A percentile compares a stretch with the other conserved stretches of the same genome.
Conservation (phyloP, 192 early-diverging fungal species). For the Entrophospora sp. region DNA sequence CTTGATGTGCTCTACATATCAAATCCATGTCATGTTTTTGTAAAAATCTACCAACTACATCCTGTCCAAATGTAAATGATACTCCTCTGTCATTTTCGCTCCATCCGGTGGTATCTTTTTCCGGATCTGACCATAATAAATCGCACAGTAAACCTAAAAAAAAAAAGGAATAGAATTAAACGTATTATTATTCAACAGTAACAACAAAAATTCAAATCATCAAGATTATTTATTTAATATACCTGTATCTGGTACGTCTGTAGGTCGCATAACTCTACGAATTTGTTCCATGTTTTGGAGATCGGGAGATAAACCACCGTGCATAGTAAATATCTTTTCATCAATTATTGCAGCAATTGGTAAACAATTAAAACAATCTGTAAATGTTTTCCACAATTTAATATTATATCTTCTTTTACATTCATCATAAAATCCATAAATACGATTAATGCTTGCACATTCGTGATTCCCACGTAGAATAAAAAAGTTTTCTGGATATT, state of each 20-base stretch:
- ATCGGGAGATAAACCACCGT: constrained; percentile 95
- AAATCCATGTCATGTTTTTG: constrained; percentile 96
- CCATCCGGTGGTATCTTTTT: constrained; percentile 94
- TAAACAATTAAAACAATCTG: constrained; percentile 97
- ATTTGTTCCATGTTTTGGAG: constrained; percentile 97
- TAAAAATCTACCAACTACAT: constrained; percentile 85
- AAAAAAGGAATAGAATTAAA: too few species aligned
- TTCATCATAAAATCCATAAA: constrained; percentile 99
- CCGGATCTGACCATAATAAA: constrained; percentile 95
- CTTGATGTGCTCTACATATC: constrained; percentile 97
- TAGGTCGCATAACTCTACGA: constrained; percentile 92
- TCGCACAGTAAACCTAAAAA: constrained; percentile 79
- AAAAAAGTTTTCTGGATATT: constrained; percentile 99
- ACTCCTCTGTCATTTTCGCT: constrained; percentile 96
- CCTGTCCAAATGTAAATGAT: constrained; percentile 92
- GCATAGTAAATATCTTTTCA: constrained; percentile 98
- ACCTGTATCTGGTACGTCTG: constrained; percentile 97
- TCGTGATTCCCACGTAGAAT: constrained; percentile 98
- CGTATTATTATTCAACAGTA: not conserved
- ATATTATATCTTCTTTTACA: constrained; percentile 95
- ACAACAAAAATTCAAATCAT: too few species aligned
- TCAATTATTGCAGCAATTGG: constrained; percentile 96
- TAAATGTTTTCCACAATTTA: constrained; percentile 99
- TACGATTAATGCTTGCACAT: constrained; percentile 92
- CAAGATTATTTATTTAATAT: too few species aligned